Evolutionary conservation across 1,284 basidiomycete genomes (phyloP), one percentile per base, ranked within the genome.

Genomic region (Cryptococcus sp.): DNA sequence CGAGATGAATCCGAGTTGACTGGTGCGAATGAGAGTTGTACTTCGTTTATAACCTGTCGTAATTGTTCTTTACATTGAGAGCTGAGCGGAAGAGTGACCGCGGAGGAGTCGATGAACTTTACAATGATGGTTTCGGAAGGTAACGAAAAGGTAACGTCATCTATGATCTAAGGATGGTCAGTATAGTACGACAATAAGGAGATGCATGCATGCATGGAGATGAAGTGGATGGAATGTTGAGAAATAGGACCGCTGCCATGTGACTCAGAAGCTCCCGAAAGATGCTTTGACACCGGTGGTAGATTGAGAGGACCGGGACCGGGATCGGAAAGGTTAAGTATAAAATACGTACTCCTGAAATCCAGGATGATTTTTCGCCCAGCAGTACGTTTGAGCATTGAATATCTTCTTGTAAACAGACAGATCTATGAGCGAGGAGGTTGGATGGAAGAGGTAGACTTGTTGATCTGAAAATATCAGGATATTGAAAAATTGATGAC

Each of bases 341-440:
- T 14, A 32, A 14, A 54, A 47, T 45, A 68, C 70, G 60, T 56
- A 70, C 70, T 1, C 72, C 75, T 23, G 60, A 56, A 53, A 78
- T 69, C 77, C 77, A 78, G 44, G 64, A 71, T 4, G 76, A 72
- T 57, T 74, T 73, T 59, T 78, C 77, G 15, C 76, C 76, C 7
- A 76, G 60, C 1, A 78, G 64, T 5, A 74, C 66, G 57, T 78
- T 77, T 2, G 64, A 49, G 62, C 76, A 77, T 11, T 74, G 70
- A 50, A 78, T 67, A 56, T 70, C 70, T 58, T 76, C 73, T 50
- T 74, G 67, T 32, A 69, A 41, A 55, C 77, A 78, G 36, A 73
- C 64, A 4, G 65, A 62, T 34, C 67, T 65, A 56, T 77, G 77
- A 0, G 70, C 67, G 48, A 73, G 69, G n/a, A 78, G 71, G 51